These are phyloP conservation scores for Coniochaeta prunicola DNA, from an alignment of 2,329 filamentous ascomycete species.

Conservation along the genomic window DNA sequence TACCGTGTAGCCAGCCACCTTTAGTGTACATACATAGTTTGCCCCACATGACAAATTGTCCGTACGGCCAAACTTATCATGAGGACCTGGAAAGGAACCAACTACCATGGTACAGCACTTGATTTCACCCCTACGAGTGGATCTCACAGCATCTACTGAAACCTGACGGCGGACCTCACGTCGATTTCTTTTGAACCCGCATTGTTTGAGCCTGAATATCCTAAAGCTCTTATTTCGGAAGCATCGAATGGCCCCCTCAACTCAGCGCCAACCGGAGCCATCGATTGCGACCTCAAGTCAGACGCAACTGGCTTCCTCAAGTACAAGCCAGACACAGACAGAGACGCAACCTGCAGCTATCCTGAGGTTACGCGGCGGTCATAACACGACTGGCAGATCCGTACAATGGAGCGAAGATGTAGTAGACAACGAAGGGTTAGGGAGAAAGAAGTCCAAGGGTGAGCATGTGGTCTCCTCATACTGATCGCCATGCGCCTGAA, in stretches of 20 bases:
- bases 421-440: constrained; percentile 90
- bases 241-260: neutral
- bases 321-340: constrained; percentile 10
- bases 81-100: no score
- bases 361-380: constrained; percentile 45
- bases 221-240: constrained; percentile 4
- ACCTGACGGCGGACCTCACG: neutral
- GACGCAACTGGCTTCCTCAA: constrained; percentile 5
- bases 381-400: constrained; percentile 41
- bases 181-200: neutral
- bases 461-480: constrained; percentile 12
- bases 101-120: no score
- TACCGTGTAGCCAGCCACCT: no score
- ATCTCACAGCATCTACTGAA: no score
- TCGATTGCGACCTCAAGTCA: neutral
- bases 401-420: constrained; percentile 93
- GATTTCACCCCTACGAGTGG: no score
- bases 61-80: neutral
- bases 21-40: no score
- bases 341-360: constrained; percentile 28
- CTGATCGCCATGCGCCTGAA: neutral
- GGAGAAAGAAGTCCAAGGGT: constrained; percentile 94
- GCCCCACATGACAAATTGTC: neutral
- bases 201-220: neutral
- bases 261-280: neutral